Base-by-base conservation (phyloP, 2,329 filamentous ascomycete species). In the Aspergillus sp. region DNA sequence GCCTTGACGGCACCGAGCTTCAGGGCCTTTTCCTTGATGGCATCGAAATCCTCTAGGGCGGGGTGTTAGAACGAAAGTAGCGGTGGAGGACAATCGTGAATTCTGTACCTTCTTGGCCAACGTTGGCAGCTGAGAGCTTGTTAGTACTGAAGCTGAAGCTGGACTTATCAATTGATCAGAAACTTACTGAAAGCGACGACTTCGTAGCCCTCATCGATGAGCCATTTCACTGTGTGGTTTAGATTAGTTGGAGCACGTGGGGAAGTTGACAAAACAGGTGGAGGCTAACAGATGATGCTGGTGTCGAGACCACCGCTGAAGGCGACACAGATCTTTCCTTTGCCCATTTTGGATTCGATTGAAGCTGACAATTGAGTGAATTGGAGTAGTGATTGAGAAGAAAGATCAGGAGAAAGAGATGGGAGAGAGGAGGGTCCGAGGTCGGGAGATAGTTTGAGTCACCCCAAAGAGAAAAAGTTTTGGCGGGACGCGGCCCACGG, bases 21-120 rank as follows among this genome's bases (percentile, higher is more conserved):
- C 65, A 87, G 61, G 58, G 89, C 90, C 84, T 93, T 93, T 74
- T 85, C 84, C 79, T 90, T 86, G 61, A 90, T 91, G 62, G 84
- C 89, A 50, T 86, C 85, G 74, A 87, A 93, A 79, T 92, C 89
- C 80, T 93, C 90, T 61, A 58, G 28, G 49, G 54, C 50, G 79
- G 69, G 52, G 53, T 57, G 57, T 63, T 34, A 61, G 59, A 61
- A 46, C 49, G 25, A 30, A 51, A 49, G 54, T 53, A 61, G 52
- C 30, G 45, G 48, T 48, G 56, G 38, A 57, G 53, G 55, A 60
- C 55, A 60, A 50, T 67, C 51, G 30, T 50, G 47, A 45, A 53
- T 41, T 51, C 56, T 51, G 46, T 74, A 79, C 81, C 59, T 81
- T 89, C 86, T 80, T 92, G 89, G 61, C 90, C 90, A 69, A 91